These are phyloP conservation scores for Euphorbia peplus DNA, from an alignment of 345 rosid genomes.

Conservation along the genomic window DNA sequence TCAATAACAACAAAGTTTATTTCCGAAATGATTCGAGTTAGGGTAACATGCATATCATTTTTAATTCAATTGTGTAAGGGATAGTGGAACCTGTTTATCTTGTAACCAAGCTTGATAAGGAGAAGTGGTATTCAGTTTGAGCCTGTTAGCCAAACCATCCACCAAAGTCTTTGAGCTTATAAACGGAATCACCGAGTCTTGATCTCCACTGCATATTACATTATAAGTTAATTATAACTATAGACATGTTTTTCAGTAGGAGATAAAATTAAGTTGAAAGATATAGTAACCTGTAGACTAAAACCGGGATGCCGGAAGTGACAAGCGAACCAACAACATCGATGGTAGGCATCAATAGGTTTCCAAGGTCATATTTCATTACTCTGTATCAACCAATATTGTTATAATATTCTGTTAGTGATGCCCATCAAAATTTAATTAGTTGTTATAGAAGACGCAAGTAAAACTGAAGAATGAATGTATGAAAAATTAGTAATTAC, in stretches of 20 bases:
- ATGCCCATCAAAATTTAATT: no score
- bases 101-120: constrained; percentile 20
- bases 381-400: constrained; percentile 6
- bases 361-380: background rate
- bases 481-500: no score
- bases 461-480: no score
- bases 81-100: constrained; percentile 18
- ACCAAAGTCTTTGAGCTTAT: constrained; percentile 14
- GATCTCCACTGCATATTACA: constrained; percentile 27
- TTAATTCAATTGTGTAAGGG: background rate
- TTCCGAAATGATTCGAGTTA: no score
- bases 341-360: constrained; percentile 20
- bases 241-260: background rate
- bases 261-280: background rate
- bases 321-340: constrained; percentile 21
- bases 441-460: no score
- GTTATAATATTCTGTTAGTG: no score
- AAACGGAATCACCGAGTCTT: constrained; percentile 19
- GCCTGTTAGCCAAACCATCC: constrained; percentile 12
- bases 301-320: constrained; percentile 19
- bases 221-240: background rate
- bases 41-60: no score
- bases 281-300: constrained; percentile 20
- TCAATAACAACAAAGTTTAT: no score
- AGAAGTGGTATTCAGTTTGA: constrained; percentile 8